Evolutionary conservation across 2,329 filamentous ascomycete species (phyloP).

Genomic region (Diaporthe velutina): DNA sequence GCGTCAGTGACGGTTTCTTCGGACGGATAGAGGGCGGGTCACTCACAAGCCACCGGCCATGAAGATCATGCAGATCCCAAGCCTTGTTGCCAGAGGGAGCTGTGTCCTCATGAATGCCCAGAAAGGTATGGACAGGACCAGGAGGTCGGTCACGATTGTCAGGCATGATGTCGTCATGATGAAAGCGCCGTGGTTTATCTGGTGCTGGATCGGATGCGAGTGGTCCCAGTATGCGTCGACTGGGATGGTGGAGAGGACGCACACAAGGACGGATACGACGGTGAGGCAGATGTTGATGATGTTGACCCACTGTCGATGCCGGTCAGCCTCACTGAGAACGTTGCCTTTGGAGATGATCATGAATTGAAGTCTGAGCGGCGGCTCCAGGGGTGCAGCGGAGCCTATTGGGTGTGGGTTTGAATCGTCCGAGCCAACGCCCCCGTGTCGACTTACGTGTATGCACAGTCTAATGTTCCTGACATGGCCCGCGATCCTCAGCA

Average conservation of each 20-base stretch:
- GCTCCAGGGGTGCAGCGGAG: neutral
- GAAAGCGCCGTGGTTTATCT: neutral
- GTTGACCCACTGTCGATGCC: neutral
- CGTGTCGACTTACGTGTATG: neutral
- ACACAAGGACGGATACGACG: neutral
- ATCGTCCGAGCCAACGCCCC: too few relatives aligned
- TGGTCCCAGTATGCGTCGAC: neutral
- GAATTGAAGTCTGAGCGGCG: too few relatives aligned
- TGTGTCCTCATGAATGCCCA: neutral
- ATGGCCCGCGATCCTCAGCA: conserved; percentile 19
- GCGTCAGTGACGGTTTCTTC: rapidly evolving
- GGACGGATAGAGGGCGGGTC: rapidly evolving
- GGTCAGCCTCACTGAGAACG: neutral
- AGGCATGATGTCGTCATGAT: neutral
- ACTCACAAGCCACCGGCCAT: conserved; percentile 10
- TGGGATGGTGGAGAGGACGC: neutral
- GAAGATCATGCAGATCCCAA: neutral
- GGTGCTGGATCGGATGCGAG: neutral
- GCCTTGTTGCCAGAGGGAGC: neutral
- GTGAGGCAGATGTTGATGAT: conserved; percentile 13
- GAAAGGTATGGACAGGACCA: neutral
- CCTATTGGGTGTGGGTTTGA: neutral
- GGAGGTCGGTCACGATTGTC: neutral
- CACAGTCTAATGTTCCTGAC: neutral
- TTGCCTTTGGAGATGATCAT: too few relatives aligned